These are phyloP conservation scores for Hippophae gyantsensis DNA, from an alignment of 306 rosid species.

Conservation along the genomic window DNA sequence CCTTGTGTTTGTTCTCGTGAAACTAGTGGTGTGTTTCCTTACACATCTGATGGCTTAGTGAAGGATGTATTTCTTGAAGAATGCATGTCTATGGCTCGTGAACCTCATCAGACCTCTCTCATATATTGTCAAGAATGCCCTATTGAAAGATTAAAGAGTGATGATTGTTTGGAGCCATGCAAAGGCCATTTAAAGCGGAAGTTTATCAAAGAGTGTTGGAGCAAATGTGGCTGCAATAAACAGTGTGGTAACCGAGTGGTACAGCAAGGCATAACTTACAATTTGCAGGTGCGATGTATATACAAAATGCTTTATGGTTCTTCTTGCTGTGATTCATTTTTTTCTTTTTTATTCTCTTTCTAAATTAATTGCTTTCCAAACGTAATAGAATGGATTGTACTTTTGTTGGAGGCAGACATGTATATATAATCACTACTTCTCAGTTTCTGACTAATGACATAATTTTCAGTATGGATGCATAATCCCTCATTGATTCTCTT, in stretches of 20 bases:
- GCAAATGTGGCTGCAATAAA: slow-evolving; percentile 77
- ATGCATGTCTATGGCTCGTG: slow-evolving; percentile 48
- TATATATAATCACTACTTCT: too few relatives aligned
- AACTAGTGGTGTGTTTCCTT: slow-evolving; percentile 59
- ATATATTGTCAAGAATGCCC: slow-evolving; percentile 74
- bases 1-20: slow-evolving; percentile 62
- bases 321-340: too few relatives aligned
- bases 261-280: slow-evolving; percentile 80
- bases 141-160: slow-evolving; percentile 54
- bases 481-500: not conserved
- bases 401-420: too few relatives aligned
- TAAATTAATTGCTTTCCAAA: too few relatives aligned
- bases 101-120: slow-evolving; percentile 24
- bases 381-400: too few relatives aligned
- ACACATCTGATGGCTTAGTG: slow-evolving; percentile 50
- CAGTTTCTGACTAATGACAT: too few relatives aligned
- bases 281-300: slow-evolving; percentile 55
- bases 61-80: slow-evolving; percentile 65
- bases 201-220: slow-evolving; percentile 90
- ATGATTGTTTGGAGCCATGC: slow-evolving; percentile 69
- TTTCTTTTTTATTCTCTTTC: too few relatives aligned
- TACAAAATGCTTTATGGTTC: not conserved
- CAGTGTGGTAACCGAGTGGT: slow-evolving; percentile 89
- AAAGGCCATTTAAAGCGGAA: slow-evolving; percentile 78
- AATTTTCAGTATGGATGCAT: too few relatives aligned